These are phyloP conservation scores for Acanthamoeba lenticulata DNA, from an alignment of 208 protist genomes.

Conservation along the genomic window DNA sequence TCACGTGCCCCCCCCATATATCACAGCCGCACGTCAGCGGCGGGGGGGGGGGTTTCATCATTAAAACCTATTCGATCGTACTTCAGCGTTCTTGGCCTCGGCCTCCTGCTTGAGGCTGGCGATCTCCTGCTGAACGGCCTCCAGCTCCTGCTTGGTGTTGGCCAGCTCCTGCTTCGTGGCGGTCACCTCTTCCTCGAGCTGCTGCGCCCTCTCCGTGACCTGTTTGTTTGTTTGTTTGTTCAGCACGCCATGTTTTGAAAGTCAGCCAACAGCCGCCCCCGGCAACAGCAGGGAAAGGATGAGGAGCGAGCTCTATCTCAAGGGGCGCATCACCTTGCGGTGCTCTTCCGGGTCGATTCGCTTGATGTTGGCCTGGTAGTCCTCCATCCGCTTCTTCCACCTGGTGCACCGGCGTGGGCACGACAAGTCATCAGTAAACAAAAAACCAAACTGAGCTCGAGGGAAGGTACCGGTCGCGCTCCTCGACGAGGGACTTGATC, in stretches of 20 bases:
- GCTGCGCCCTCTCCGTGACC: neutral
- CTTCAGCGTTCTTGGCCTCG: neutral
- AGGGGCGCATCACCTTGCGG: neutral
- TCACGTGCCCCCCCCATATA: no score
- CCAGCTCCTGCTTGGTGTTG: neutral
- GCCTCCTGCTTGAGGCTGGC: neutral
- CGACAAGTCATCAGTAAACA: neutral
- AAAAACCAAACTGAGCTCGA: neutral
- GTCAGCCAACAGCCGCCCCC: neutral
- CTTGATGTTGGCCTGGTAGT: constrained; percentile 14
- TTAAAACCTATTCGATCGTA: no score
- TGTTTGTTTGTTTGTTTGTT: neutral
- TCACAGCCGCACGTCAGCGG: no score
- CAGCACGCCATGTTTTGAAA: neutral
- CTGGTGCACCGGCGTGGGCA: neutral
- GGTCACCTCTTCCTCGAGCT: neutral
- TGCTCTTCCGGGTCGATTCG: constrained; percentile 4
- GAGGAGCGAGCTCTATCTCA: neutral
- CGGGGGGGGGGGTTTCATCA: no score
- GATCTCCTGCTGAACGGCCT: neutral
- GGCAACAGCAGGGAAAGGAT: neutral
- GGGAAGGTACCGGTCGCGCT: neutral
- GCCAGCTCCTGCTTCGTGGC: neutral
- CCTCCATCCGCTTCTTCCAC: constrained; percentile 9
- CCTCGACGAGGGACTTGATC: neutral